A percentile compares a stretch with the other conserved stretches of the same genome.
Conservation (phyloP, 176 grass and related monocot species). For the Hordeum marinum region DNA sequence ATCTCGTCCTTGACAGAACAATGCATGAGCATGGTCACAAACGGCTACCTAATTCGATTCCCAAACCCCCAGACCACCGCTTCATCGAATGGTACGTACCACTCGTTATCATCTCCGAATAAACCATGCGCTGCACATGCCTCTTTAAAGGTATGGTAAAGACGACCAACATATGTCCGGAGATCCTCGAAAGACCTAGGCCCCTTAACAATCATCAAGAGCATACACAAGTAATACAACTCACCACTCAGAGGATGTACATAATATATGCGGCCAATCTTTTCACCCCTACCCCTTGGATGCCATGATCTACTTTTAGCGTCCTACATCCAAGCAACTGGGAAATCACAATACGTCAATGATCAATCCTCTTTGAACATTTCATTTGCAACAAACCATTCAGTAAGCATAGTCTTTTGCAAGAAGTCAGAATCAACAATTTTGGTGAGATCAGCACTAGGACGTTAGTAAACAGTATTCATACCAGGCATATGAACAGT, state of each 20-base stretch:
- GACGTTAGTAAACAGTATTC: too few species aligned
- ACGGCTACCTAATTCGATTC: not conserved
- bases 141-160: not conserved
- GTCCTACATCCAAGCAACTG: too few species aligned
- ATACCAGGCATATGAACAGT: too few species aligned
- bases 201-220: too few species aligned
- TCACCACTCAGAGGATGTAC: not conserved
- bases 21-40: not conserved
- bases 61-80: not conserved
- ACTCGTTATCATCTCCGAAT: not conserved
- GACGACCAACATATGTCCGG: too few species aligned
- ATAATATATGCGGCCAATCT: not conserved
- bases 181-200: too few species aligned
- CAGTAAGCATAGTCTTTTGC: too few species aligned
- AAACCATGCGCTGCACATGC: not conserved
- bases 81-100: not conserved
- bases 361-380: too few species aligned
- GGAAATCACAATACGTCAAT: too few species aligned
- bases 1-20: not conserved
- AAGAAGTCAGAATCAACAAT: too few species aligned
- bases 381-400: too few species aligned
- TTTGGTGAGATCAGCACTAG: too few species aligned
- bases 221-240: not conserved
- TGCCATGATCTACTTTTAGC: not conserved
- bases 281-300: not conserved